These are phyloP conservation scores for Beauveria medogensis DNA, from an alignment of 2,329 filamentous ascomycete genomes.

Conservation along the genomic window DNA sequence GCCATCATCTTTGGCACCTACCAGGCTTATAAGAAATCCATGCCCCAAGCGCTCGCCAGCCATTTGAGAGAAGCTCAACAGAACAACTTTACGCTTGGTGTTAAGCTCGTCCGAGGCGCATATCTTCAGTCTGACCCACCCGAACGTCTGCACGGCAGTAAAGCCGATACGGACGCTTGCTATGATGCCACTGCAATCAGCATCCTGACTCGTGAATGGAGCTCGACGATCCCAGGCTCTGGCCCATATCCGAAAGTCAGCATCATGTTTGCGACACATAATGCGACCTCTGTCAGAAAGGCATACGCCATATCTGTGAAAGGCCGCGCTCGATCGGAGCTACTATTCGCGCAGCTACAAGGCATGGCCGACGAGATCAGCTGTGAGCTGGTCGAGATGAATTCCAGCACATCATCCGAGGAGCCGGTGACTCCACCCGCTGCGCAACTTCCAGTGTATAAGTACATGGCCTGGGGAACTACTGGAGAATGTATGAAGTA, in stretches of 20 bases:
- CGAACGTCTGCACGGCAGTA: conserved; percentile 62
- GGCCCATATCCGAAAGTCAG: conserved; percentile 47
- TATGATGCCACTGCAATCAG: conserved; percentile 66
- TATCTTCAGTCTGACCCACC: conserved; percentile 66
- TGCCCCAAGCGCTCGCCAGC: conserved; percentile 44
- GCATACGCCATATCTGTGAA: conserved; percentile 43
- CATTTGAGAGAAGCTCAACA: conserved; percentile 52
- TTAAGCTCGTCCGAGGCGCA: conserved; percentile 69
- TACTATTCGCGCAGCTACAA: conserved; percentile 62
- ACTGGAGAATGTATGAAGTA: conserved; percentile 82
- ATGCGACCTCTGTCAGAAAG: conserved; percentile 59
- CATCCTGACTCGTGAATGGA: conserved; percentile 51
- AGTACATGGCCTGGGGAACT: conserved; percentile 64
- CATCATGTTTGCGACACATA: conserved; percentile 76
- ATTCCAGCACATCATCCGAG: conserved; percentile 15
- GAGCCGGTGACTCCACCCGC: background rate
- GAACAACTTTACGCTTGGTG: conserved; percentile 58
- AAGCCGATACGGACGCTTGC: conserved; percentile 59
- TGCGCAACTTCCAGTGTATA: conserved; percentile 53
- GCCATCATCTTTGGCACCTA: conserved; percentile 75
- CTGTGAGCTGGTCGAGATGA: conserved; percentile 44
- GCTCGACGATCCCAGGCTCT: conserved; percentile 25
- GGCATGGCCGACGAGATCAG: conserved; percentile 95
- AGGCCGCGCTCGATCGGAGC: conserved; percentile 30
- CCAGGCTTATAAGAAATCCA: conserved; percentile 65